Evolutionary conservation across 164 flowering plant genomes (phyloP).

Genomic region (Litsea cubeba): DNA sequence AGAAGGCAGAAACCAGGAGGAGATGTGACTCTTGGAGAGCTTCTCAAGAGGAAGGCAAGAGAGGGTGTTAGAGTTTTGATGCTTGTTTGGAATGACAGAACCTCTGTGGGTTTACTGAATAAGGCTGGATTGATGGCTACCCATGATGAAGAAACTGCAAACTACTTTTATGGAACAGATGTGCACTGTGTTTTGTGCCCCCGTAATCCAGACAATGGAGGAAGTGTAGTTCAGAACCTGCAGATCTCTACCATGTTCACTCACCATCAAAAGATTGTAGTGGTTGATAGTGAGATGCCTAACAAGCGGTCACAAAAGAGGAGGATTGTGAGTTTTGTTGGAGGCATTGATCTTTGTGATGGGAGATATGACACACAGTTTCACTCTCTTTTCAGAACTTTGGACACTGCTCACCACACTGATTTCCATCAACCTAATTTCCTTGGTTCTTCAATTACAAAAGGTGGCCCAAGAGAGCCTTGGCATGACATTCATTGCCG

Average conservation of each 20-base stretch:
- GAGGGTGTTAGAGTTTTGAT: constrained; percentile 73
- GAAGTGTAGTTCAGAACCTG: constrained; percentile 48
- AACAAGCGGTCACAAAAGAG: constrained; percentile 25
- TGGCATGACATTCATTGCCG: constrained; percentile 76
- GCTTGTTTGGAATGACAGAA: constrained; percentile 86
- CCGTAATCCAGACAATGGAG: constrained; percentile 62
- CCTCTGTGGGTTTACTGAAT: constrained; percentile 48
- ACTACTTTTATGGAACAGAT: constrained; percentile 38
- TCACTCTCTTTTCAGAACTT: constrained; percentile 58
- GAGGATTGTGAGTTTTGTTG: constrained; percentile 65
- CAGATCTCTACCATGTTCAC: constrained; percentile 70
- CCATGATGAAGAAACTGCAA: constrained; percentile 67
- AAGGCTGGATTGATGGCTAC: constrained; percentile 71
- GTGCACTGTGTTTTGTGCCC: constrained; percentile 72
- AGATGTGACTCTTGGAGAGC: constrained; percentile 57
- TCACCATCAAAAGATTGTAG: constrained; percentile 72
- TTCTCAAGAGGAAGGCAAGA: constrained; percentile 61
- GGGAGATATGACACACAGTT: constrained; percentile 68
- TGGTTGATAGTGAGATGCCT: constrained; percentile 52
- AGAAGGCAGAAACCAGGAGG: constrained; percentile 53
- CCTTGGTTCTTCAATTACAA: constrained; percentile 41
- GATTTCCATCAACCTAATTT: constrained; percentile 74
- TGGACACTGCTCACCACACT: constrained; percentile 47
- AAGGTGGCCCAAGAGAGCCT: constrained; percentile 80
- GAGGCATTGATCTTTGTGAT: constrained; percentile 72